A percentile compares a stretch with the other conserved stretches of the same genome.
phyloP scores from a whole-genome alignment of 495 filamentous ascomycete species.

The Penicillium crystallinum region DNA sequence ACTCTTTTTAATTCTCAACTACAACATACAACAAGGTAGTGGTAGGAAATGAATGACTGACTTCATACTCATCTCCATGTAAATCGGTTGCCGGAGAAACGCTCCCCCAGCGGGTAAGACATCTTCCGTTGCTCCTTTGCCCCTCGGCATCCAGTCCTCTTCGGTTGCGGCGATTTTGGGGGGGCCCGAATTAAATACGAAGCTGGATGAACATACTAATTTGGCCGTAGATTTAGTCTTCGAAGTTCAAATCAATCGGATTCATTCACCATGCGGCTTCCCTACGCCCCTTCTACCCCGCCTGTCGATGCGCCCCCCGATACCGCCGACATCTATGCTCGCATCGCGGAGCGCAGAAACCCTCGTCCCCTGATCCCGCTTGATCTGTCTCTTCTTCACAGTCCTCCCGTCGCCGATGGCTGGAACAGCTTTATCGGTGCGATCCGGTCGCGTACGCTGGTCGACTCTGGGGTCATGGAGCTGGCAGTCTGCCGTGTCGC shows the following conservation, averaged over 20 bases:
- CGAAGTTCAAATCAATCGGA: background rate
- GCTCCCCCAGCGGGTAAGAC: background rate
- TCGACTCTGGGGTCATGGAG: constrained; percentile 52
- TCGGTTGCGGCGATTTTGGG: background rate
- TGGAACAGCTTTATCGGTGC: constrained; percentile 74
- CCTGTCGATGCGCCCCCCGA: constrained; percentile 25
- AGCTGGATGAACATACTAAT: constrained; percentile 1
- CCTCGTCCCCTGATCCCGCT: constrained; percentile 60
- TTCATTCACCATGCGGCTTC: constrained; percentile 55
- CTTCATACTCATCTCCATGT: too few relatives aligned
- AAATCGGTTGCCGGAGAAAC: background rate
- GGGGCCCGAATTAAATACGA: background rate
- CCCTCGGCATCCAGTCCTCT: background rate
- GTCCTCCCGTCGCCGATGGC: constrained; percentile 63
- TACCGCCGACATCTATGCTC: constrained; percentile 49
- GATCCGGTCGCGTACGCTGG: constrained; percentile 58
- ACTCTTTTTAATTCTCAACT: too few relatives aligned
- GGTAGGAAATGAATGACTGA: too few relatives aligned
- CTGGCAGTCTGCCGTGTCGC: constrained; percentile 55
- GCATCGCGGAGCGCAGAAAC: constrained; percentile 56
- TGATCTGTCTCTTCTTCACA: constrained; percentile 67
- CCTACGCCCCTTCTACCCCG: constrained; percentile 56
- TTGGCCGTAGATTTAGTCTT: background rate
- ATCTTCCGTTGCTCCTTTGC: constrained; percentile 1
- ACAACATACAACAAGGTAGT: too few relatives aligned